phyloP scores from a whole-genome alignment of 2,329 filamentous ascomycete genomes.

The Fusarium nematophilum region DNA sequence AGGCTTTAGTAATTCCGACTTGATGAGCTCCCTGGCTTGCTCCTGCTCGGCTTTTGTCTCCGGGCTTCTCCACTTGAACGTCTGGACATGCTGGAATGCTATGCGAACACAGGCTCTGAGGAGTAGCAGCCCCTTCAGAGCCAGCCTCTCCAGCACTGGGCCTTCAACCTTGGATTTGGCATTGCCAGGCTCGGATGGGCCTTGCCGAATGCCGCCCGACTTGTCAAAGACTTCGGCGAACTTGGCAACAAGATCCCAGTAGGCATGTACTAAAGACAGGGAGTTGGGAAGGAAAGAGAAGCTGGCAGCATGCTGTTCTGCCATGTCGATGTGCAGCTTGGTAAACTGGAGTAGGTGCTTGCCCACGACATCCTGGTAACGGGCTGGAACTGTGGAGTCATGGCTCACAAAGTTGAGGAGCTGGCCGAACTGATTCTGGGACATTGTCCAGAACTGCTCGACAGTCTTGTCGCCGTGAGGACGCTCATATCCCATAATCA shows the following conservation, averaged over 20 bases:
- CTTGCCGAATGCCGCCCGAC: slow-evolving; percentile 66
- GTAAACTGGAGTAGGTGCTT: slow-evolving; percentile 91
- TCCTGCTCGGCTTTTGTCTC: slow-evolving; percentile 82
- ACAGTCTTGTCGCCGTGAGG: slow-evolving; percentile 84
- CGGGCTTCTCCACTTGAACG: slow-evolving; percentile 83
- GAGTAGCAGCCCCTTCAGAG: slow-evolving; percentile 84
- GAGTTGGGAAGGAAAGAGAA: slow-evolving; percentile 87
- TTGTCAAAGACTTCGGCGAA: slow-evolving; percentile 80
- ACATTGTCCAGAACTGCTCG: slow-evolving; percentile 81
- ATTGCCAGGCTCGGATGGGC: slow-evolving; percentile 49
- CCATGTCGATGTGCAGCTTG: slow-evolving; percentile 91
- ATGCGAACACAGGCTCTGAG: slow-evolving; percentile 87
- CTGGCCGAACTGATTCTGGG: slow-evolving; percentile 80
- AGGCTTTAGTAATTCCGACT: slow-evolving; percentile 78
- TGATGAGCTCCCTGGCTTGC: slow-evolving; percentile 75
- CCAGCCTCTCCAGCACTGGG: slow-evolving; percentile 79
- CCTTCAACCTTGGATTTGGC: slow-evolving; percentile 66
- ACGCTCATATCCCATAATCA: slow-evolving; percentile 84
- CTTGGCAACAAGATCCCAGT: slow-evolving; percentile 84
- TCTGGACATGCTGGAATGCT: slow-evolving; percentile 82
- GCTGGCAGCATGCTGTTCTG: slow-evolving; percentile 79
- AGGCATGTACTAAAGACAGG: slow-evolving; percentile 79
- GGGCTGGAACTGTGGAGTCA: slow-evolving; percentile 63
- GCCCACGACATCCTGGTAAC: slow-evolving; percentile 73
- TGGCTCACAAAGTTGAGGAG: slow-evolving; percentile 74